These are phyloP conservation scores for Coniochaeta ligniaria DNA, from an alignment of 2,329 filamentous ascomycete species.

Conservation along the genomic window DNA sequence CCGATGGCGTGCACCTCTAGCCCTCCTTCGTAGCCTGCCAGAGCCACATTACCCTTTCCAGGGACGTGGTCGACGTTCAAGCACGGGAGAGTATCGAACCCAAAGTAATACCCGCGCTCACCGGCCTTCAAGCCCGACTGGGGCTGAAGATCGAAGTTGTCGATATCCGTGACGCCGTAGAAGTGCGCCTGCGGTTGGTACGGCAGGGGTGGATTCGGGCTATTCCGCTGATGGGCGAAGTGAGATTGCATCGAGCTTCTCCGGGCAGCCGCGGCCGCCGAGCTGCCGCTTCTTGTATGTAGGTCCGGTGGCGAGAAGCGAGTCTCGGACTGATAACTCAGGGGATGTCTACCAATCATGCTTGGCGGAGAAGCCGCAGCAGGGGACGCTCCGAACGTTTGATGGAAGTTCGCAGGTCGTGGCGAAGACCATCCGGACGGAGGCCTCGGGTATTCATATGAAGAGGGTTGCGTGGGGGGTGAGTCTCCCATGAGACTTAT, in stretches of 20 bases:
- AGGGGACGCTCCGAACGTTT: constrained; percentile 18
- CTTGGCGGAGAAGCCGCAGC: constrained; percentile 32
- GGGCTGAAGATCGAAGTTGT: constrained; percentile 42
- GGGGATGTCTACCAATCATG: constrained; percentile 28
- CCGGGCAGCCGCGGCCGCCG: constrained; percentile 26
- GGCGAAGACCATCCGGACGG: constrained; percentile 39
- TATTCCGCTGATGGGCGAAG: constrained; percentile 35
- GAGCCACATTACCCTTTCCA: constrained; percentile 55
- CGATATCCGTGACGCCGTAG: constrained; percentile 67
- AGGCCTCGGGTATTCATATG: constrained; percentile 39
- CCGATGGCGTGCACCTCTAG: constrained; percentile 69
- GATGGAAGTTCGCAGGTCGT: constrained; percentile 34
- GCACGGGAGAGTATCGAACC: constrained; percentile 66
- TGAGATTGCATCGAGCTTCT: constrained; percentile 46
- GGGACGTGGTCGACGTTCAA: constrained; percentile 21
- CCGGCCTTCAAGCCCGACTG: constrained; percentile 53
- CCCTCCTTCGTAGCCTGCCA: constrained; percentile 75
- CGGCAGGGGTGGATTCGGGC: constrained; percentile 57
- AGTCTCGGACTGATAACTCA: constrained; percentile 48
- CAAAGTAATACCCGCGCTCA: constrained; percentile 69
- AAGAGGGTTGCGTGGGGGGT: constrained; percentile 44
- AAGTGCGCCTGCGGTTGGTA: constrained; percentile 73
- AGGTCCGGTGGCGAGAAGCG: constrained; percentile 34
- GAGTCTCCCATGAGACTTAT: constrained; percentile 45
- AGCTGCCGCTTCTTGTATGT: constrained; percentile 15